A percentile compares a stretch with the other conserved stretches of the same genome.
phyloP scores from a whole-genome alignment of 2,329 filamentous ascomycete genomes.

The Moelleriella libera region DNA sequence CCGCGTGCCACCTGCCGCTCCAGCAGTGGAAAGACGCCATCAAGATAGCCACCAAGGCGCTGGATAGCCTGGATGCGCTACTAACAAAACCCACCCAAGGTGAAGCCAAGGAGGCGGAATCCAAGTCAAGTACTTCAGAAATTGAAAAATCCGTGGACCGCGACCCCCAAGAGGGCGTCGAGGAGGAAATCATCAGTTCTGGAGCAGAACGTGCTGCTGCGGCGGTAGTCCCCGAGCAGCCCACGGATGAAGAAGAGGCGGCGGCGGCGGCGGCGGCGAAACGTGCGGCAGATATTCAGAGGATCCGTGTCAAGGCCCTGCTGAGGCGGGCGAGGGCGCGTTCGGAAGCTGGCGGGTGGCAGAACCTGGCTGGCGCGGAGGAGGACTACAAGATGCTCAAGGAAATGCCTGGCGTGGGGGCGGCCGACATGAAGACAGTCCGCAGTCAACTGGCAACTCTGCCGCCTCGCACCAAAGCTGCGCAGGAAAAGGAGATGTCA shows the following conservation, averaged over 20 bases:
- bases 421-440: conserved; percentile 54
- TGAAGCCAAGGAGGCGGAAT: not conserved
- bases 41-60: conserved; percentile 54
- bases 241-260: not conserved
- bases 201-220: conserved; percentile 38
- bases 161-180: conserved; percentile 20
- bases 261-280: not conserved
- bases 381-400: conserved; percentile 65
- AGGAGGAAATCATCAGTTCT: conserved; percentile 45
- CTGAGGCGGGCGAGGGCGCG: conserved; percentile 65
- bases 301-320: conserved; percentile 72
- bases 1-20: conserved; percentile 77
- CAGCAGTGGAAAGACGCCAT: conserved; percentile 75
- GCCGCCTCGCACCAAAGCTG: conserved; percentile 55
- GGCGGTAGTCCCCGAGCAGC: conserved; percentile 7
- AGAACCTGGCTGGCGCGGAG: conserved; percentile 59
- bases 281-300: conserved; percentile 43
- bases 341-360: conserved; percentile 62
- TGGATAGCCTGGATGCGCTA: conserved; percentile 46
- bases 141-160: too few species aligned
- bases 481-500: conserved; percentile 74
- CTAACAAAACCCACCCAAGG: conserved; percentile 24
- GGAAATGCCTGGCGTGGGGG: conserved; percentile 38
- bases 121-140: conserved; percentile 8
- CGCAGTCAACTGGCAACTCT: conserved; percentile 50